Base-by-base conservation (phyloP, 2,329 filamentous ascomycete species). In the Arthrobotrys conoides region DNA sequence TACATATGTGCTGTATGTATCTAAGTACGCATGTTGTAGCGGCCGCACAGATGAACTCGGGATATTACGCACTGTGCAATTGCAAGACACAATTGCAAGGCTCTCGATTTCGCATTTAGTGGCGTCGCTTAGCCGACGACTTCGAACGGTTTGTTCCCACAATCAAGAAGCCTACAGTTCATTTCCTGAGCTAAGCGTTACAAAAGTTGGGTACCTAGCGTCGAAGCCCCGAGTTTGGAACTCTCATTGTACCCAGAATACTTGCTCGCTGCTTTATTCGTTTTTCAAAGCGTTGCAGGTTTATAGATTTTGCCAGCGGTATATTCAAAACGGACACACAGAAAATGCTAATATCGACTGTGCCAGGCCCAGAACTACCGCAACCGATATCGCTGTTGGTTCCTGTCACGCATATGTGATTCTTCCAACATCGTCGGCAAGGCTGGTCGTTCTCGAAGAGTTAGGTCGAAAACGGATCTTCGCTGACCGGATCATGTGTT, bases 71-170 rank as follows among this genome's bases (percentile, higher is more conserved):
- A 68, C n/a, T n/a, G n/a, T n/a, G n/a, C n/a, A n/a, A n/a, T n/a
- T n/a, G n/a, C 14, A 59, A 24, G n/a, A 20, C 53, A 59, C 66
- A 33, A 46, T 5, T 46, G 6, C 41, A 46, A 38, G 53, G 18
- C 61, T 22, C 9, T 33, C n/a, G 48, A 66, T 27, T 55, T 68
- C 64, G 64, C 30, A 46, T 36, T 68, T 46, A 33, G 41, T 63
- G 30, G 49, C 51, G 71, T 75, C 71, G 63, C 51, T 63, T 68
- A 38, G 71, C 59, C 30, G 36, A 66, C 53, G 30, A 33, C 36
- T 61, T 59, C 33, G 63, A 75, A 75, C 71, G 41, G 41, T 63
- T 67, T 75, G 55, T 73, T 73, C 65, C 38, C 49, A 49, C 61
- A 73, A 33, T 51, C 30, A 51, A 48, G 24, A 65, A 12, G 48